Base-by-base conservation (phyloP, 2,329 filamentous ascomycete species). In the Beauveria australis region DNA sequence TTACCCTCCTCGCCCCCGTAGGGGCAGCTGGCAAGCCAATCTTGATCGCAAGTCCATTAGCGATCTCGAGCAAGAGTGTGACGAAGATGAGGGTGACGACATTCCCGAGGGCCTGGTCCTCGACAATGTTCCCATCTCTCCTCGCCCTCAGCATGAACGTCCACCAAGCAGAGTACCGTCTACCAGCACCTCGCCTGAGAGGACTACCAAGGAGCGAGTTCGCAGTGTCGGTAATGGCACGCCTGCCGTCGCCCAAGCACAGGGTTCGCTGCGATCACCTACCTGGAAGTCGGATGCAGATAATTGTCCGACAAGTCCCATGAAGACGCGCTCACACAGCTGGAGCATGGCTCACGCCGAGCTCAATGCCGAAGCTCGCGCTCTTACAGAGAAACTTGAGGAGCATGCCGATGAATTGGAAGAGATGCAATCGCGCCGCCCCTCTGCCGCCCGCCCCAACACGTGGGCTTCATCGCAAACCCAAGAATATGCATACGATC, bases 91-190 rank as follows among this genome's bases (percentile, higher is more conserved):
- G 59, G 86, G 84, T 57, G 87, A 86, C 59, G 89, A 92, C 68
- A 87, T 94, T 33, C 90, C 90, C 0, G 89, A 92, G 28, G 89
- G 90, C 59, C 82, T 89, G 26, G 81, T 92, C 57, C 81, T 94
- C 52, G 89, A 91, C 74, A 94, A 94, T 65, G 87, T 94, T 2
- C 90, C 90, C 5, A 84, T 94, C 51, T 92, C 89, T 0, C 90
- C 90, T n/a, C 79, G 85, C 2, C 85, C 84, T 1, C 76, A 77
- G 1, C 76, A 76, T 26, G 83, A 87, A 63, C 78, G 85, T 18
- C 74, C 80, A 0, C 76, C 76, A 7, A 87, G 81, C 68, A 75
- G 77, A 44, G 76, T 81, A 1, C 70, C 77, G 3, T 86, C 85
- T 0, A 74, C 80, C 5, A 77, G 80, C 0, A 76, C 79, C 3